These are phyloP conservation scores for Suhomyces yuchorum DNA, from an alignment of 1,139 yeast genomes.

Conservation along the genomic window DNA sequence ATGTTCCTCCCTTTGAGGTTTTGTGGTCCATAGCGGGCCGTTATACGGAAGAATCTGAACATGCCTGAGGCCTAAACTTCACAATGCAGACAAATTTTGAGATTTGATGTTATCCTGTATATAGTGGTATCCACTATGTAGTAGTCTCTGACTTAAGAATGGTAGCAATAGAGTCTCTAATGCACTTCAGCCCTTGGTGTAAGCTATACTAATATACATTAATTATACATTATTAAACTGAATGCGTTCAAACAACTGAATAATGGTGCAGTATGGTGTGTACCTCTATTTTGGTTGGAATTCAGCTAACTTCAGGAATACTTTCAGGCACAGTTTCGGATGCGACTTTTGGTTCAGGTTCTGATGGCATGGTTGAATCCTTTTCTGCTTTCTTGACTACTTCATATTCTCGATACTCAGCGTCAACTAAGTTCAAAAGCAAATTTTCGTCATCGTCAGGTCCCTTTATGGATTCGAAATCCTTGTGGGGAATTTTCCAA, in stretches of 20 bases:
- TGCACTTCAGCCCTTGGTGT: background rate
- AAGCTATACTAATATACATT: constrained; percentile 4
- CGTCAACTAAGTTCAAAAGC: constrained; percentile 23
- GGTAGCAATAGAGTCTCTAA: background rate
- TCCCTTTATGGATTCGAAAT: constrained; percentile 25
- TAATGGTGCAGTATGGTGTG: background rate
- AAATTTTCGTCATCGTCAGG: constrained; percentile 21
- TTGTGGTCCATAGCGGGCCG: background rate
- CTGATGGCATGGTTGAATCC: background rate
- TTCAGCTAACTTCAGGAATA: background rate
- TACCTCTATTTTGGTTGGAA: background rate
- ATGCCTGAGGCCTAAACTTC: background rate
- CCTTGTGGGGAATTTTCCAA: constrained; percentile 69
- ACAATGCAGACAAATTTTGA: background rate
- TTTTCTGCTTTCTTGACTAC: constrained; percentile 10
- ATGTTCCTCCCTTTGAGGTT: background rate
- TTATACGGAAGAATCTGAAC: background rate
- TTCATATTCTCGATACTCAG: constrained; percentile 20
- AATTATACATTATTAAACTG: constrained; percentile 4
- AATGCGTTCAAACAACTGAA: too few species aligned
- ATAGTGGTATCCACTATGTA: too few species aligned
- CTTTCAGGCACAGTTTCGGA: background rate
- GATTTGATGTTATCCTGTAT: constrained; percentile 1
- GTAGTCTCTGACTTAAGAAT: too few species aligned
- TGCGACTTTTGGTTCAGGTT: background rate